A percentile compares a stretch with the other conserved stretches of the same genome.
These are phyloP conservation scores for Mycena latifolia DNA, from an alignment of 768 basidiomycete species.

Conservation along the genomic window DNA sequence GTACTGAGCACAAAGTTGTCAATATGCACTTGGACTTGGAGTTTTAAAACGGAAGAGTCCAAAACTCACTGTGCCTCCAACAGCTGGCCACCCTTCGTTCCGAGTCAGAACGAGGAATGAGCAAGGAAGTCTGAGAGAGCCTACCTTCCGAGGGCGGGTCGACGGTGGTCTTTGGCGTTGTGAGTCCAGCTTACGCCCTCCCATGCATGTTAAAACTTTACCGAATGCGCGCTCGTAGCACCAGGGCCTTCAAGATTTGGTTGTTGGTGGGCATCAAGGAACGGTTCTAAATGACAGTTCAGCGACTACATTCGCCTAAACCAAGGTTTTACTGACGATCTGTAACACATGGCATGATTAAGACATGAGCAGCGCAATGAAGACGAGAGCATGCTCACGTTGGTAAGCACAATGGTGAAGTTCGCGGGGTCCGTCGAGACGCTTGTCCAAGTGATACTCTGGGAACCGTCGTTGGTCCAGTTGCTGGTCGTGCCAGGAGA, in stretches of 20 bases:
- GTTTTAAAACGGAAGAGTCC: too few relatives aligned
- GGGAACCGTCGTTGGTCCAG: constrained; percentile 71
- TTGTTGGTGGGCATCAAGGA: constrained; percentile 32
- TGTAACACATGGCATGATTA: too few relatives aligned
- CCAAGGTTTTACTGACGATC: background rate
- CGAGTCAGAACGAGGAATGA: too few relatives aligned
- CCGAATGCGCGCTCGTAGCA: constrained; percentile 58
- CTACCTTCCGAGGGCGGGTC: constrained; percentile 70
- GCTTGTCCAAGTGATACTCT: constrained; percentile 69
- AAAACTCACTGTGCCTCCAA: constrained; percentile 45
- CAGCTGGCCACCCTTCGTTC: constrained; percentile 71
- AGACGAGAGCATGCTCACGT: background rate
- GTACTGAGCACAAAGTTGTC: too few relatives aligned
- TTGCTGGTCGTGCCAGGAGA: constrained; percentile 58
- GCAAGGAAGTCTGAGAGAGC: too few relatives aligned
- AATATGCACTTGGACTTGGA: too few relatives aligned
- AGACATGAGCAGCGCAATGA: too few relatives aligned
- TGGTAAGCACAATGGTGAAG: constrained; percentile 73
- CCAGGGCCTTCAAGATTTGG: constrained; percentile 68
- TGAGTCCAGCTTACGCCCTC: background rate
- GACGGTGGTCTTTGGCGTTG: constrained; percentile 45
- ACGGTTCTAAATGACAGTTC: constrained; percentile 35
- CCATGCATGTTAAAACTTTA: background rate
- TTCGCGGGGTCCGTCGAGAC: constrained; percentile 76
- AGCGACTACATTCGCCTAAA: background rate